Conservation (phyloP, 768 basidiomycete genomes). For the Leccinum pellstonianum region DNA sequence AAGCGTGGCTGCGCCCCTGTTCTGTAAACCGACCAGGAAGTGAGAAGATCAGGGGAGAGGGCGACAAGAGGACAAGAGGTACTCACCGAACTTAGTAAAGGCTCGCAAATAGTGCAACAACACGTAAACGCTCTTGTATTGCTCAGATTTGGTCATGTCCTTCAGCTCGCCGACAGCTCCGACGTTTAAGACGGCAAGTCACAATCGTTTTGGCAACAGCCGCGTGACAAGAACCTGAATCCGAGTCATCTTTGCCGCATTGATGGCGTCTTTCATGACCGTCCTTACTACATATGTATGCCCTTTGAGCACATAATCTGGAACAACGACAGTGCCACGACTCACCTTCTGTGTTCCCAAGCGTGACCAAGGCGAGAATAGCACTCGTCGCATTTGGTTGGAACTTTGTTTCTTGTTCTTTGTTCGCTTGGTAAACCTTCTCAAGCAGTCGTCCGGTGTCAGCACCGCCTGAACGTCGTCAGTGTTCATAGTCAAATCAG, state of each 20-base stretch:
- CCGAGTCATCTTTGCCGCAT: constrained; percentile 4
- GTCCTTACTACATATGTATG: constrained; percentile 2
- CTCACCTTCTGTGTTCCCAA: constrained; percentile 14
- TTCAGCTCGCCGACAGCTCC: no score
- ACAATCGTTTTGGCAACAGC: neutral
- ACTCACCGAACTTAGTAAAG: no score
- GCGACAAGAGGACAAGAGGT: no score
- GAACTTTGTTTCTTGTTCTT: constrained; percentile 1
- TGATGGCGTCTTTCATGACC: constrained; percentile 13
- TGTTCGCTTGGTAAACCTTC: constrained; percentile 16
- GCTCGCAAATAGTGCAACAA: no score
- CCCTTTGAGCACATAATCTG: neutral
- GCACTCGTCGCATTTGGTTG: constrained; percentile 18
- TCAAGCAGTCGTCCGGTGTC: constrained; percentile 4
- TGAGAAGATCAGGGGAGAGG: no score
- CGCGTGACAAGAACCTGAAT: constrained; percentile 17
- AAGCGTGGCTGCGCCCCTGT: no score
- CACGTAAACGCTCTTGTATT: no score
- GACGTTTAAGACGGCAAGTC: no score
- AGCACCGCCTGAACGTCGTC: constrained; percentile 11
- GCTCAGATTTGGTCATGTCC: no score
- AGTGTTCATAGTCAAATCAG: no score
- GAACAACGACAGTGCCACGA: neutral
- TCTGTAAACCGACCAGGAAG: no score
- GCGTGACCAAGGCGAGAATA: constrained; percentile 16